phyloP scores from a whole-genome alignment of 129 eudicot genomes.

The Sambucus nigra region DNA sequence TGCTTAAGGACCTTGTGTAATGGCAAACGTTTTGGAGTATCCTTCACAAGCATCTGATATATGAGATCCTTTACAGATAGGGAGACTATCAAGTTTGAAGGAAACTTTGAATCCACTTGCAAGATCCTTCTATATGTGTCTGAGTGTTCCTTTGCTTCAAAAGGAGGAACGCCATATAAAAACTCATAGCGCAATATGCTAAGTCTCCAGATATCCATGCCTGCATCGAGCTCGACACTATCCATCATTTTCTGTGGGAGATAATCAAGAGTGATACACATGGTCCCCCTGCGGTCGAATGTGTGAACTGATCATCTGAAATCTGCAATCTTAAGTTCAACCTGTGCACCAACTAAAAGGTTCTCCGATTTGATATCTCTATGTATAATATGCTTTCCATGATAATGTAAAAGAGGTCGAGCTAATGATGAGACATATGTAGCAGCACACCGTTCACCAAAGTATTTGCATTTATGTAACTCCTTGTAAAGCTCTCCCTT shows the following conservation, averaged over 20 bases:
- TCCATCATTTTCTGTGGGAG: conserved; percentile 99
- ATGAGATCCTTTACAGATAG: conserved; percentile 74
- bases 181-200: conserved; percentile 87
- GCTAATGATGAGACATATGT: conserved; percentile 87
- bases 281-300: conserved; percentile 74
- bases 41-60: conserved; percentile 78
- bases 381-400: conserved; percentile 93
- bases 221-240: conserved; percentile 89
- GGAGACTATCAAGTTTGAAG: conserved; percentile 63
- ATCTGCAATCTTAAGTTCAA: conserved; percentile 93
- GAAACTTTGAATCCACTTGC: conserved; percentile 70
- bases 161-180: conserved; percentile 89
- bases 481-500: conserved; percentile 84
- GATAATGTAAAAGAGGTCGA: conserved; percentile 85
- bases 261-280: conserved; percentile 96
- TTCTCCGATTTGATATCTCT: conserved; percentile 97
- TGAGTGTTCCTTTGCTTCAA: conserved; percentile 92
- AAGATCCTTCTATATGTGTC: conserved; percentile 76
- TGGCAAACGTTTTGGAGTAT: conserved; percentile 49
- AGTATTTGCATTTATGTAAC: conserved; percentile 69
- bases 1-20: conserved; percentile 71
- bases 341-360: conserved; percentile 80
- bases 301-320: conserved; percentile 99
- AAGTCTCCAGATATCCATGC: conserved; percentile 95
- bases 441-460: conserved; percentile 68